Evolutionary conservation across 345 rosid species (phyloP).

Genomic region (Eucalyptus tenuipes): DNA sequence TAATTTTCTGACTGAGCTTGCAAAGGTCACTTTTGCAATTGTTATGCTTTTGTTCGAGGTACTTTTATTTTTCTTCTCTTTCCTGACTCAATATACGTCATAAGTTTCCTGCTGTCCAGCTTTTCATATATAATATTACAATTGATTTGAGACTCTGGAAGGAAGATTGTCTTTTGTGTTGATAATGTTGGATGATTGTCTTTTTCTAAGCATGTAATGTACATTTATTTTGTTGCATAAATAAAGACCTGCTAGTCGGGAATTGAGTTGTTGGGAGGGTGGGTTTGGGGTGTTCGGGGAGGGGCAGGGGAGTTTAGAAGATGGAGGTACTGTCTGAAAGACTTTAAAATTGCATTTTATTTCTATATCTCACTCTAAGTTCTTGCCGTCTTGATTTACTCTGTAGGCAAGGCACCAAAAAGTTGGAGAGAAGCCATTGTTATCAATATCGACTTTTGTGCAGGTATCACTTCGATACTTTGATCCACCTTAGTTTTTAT

Average conservation of each 20-base stretch:
- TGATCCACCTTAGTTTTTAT: not conserved
- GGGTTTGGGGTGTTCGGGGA: not conserved
- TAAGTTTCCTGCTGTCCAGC: not conserved
- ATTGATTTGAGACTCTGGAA: not conserved
- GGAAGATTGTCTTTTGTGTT: not conserved
- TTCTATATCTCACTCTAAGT: not conserved
- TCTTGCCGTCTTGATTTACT: not conserved
- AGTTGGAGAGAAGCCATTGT: constrained; percentile 52
- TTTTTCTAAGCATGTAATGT: not conserved
- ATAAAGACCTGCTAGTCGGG: not conserved
- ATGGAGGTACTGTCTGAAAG: not conserved
- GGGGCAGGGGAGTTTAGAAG: not conserved
- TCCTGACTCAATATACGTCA: not conserved
- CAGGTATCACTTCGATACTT: constrained; percentile 22
- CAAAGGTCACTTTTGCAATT: constrained; percentile 61
- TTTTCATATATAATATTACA: not conserved
- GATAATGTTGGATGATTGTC: not conserved
- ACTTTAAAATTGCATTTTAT: not conserved
- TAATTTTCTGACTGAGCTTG: constrained; percentile 65
- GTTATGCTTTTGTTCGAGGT: constrained; percentile 69
- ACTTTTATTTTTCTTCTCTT: not conserved
- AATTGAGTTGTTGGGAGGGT: not conserved
- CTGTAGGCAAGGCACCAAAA: constrained; percentile 30
- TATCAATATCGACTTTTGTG: constrained; percentile 37
- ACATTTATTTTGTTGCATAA: not conserved